Conservation (phyloP, 371 early-diverging fungal species). For the Mycotypha africana region DNA sequence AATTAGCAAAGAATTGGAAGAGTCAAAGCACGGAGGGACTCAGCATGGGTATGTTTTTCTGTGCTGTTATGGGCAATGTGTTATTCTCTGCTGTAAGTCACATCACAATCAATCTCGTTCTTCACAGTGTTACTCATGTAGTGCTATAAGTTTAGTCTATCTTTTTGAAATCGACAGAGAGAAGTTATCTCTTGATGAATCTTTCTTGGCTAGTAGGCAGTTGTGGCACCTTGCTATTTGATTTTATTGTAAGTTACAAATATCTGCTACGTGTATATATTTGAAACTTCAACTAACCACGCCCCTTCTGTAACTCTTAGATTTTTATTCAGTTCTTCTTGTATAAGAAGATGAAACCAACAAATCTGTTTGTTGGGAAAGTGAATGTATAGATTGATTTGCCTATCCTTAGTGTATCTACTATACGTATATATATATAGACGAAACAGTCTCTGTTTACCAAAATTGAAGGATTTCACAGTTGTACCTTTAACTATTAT, state of each 20-base stretch:
- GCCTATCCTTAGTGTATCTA: no score
- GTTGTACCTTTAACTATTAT: no score
- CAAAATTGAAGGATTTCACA: no score
- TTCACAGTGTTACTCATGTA: not conserved
- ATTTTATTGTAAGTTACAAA: constrained; percentile 42
- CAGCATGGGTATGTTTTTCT: constrained; percentile 68
- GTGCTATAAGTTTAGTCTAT: constrained; percentile 31
- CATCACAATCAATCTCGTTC: not conserved
- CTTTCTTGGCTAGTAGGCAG: constrained; percentile 51
- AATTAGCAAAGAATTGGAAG: constrained; percentile 63
- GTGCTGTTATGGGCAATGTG: constrained; percentile 58
- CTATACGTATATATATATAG: no score
- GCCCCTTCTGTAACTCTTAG: no score
- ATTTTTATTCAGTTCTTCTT: constrained; percentile 52
- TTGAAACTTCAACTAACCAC: not conserved
- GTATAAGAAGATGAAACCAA: constrained; percentile 24
- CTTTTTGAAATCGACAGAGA: constrained; percentile 39
- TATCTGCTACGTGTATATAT: not conserved
- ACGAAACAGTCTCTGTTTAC: no score
- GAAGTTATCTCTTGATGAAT: constrained; percentile 41
- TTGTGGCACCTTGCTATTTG: constrained; percentile 48
- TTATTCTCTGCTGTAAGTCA: constrained; percentile 5
- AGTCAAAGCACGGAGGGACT: constrained; percentile 67
- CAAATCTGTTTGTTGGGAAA: no score
- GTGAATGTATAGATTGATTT: no score